phyloP scores from a whole-genome alignment of 495 filamentous ascomycete genomes.

The Hypoxylon crocopeplum region DNA sequence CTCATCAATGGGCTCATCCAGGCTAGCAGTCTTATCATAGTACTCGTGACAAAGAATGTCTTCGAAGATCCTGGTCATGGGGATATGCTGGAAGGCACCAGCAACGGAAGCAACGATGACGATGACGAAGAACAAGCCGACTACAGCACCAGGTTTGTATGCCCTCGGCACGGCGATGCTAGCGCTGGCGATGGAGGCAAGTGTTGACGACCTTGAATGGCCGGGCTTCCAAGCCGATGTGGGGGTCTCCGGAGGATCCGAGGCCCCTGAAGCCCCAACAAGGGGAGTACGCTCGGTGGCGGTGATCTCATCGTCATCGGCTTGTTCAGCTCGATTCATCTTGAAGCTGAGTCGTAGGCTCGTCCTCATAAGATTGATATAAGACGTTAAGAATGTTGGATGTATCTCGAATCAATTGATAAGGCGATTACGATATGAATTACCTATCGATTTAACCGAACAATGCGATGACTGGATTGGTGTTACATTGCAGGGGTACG shows the following conservation, averaged over 20 bases:
- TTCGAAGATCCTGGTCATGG: slow-evolving; percentile 47
- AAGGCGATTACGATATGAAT: no score
- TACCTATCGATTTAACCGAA: no score
- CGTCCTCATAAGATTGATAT: not conserved
- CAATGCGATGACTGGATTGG: no score
- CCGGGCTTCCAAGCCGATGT: slow-evolving; percentile 21
- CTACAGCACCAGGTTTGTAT: slow-evolving; percentile 6
- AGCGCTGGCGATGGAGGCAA: slow-evolving; percentile 13
- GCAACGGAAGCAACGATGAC: slow-evolving; percentile 26
- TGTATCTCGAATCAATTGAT: no score
- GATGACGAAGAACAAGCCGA: slow-evolving; percentile 20
- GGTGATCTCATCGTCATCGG: slow-evolving; percentile 13
- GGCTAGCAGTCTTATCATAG: slow-evolving; percentile 32
- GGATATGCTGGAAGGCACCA: slow-evolving; percentile 33
- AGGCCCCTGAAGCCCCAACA: slow-evolving; percentile 3
- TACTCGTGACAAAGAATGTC: slow-evolving; percentile 48
- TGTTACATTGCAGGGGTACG: no score
- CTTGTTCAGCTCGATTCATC: slow-evolving; percentile 10
- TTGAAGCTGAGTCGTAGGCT: not conserved
- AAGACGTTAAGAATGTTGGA: no score
- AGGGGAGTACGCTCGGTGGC: slow-evolving; percentile 29
- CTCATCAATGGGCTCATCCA: slow-evolving; percentile 40
- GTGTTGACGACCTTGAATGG: slow-evolving; percentile 23
- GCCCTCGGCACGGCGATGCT: slow-evolving; percentile 2
- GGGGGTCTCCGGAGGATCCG: not conserved